Evolutionary conservation across 225 moss, liverwort and hornwort genomes (phyloP), one percentile per base, ranked within the genome.

Genomic region (Bryoerythrophyllum caledonicum): DNA sequence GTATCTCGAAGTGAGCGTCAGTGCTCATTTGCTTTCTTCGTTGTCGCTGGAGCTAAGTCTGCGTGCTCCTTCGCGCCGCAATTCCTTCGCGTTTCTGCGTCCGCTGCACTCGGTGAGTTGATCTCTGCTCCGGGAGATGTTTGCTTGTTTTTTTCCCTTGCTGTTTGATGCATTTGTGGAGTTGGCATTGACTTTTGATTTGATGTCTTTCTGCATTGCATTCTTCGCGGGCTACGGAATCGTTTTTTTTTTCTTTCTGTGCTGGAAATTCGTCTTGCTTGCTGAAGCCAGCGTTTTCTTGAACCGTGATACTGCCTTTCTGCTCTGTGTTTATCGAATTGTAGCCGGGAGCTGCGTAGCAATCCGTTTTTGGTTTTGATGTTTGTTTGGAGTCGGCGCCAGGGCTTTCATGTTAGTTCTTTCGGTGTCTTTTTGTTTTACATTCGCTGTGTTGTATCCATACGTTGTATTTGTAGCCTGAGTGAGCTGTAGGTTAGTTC

Each of bases 101-200:
- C 37, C 30, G 53, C 30, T 40, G 21, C 28, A 17, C 51, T 60
- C 3, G 70, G 80, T 81, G 74, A 77, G 80, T 54, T 60, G 6
- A 7, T 8, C 26, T 13, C 43, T 41, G 44, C 37, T 49, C 12
- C 55, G 23, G 24, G 15, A 17, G n/a, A 16, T 8, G 6, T 63
- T 17, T 62, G 7, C 16, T 52, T 6, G 12, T 11, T 27, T 13
- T n/a, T 12, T 5, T 60, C 7, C n/a, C 0, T 74, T 32, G 37
- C 12, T 27, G 10, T 60, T 24, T 14, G 49, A 56, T 63, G 6
- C 55, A 9, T 28, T 62, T 62, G n/a, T 28, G 19, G 44, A 59
- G 48, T 6, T 63, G 13, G 25, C 4, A 40, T 59, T 30, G 58
- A 52, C 35, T 32, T 51, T 28, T 37, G 6, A 12, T 7, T 65